A percentile compares a stretch with the other conserved stretches of the same genome.
Conservation (phyloP, 768 basidiomycete species). For the Termitomyces sp. region DNA sequence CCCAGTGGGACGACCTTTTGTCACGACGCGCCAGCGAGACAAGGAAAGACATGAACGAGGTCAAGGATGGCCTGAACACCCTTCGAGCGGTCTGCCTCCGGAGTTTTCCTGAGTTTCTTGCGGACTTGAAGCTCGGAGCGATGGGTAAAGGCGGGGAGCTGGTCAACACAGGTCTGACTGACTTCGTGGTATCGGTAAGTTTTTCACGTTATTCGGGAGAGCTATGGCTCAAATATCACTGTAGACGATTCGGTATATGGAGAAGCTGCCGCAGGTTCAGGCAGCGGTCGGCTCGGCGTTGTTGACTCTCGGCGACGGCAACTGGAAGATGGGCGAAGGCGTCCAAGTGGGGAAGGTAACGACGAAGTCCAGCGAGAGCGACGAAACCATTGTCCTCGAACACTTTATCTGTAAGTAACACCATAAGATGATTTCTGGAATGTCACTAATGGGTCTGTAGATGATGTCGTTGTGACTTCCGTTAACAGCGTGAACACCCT, state of each 20-base stretch:
- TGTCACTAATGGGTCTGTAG: conserved; percentile 31
- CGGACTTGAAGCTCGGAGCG: conserved; percentile 68
- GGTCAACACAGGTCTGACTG: conserved; percentile 54
- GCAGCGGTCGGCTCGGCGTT: conserved; percentile 64
- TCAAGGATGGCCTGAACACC: conserved; percentile 64
- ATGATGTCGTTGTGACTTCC: conserved; percentile 69
- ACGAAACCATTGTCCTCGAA: conserved; percentile 61
- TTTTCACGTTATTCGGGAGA: not conserved
- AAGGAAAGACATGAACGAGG: conserved; percentile 54
- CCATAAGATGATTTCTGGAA: not conserved
- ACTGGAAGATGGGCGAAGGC: conserved; percentile 91
- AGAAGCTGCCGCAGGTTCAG: conserved; percentile 66
- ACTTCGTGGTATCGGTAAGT: conserved; percentile 54
- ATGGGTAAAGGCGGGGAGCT: conserved; percentile 54
- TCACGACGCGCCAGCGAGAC: conserved; percentile 42
- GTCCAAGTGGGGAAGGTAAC: conserved; percentile 51
- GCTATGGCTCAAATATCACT: conserved; percentile 3
- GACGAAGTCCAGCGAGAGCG: conserved; percentile 44
- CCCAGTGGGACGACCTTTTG: conserved; percentile 66
- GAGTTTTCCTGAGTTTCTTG: conserved; percentile 82
- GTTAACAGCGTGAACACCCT: conserved; percentile 58
- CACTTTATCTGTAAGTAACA: conserved; percentile 65
- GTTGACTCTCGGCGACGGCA: conserved; percentile 75
- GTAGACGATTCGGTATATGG: conserved; percentile 67
- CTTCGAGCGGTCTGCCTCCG: conserved; percentile 69